Evolutionary conservation across 805 yeast genomes (phyloP).

Genomic region (Cyberlindnera misumaiensis): DNA sequence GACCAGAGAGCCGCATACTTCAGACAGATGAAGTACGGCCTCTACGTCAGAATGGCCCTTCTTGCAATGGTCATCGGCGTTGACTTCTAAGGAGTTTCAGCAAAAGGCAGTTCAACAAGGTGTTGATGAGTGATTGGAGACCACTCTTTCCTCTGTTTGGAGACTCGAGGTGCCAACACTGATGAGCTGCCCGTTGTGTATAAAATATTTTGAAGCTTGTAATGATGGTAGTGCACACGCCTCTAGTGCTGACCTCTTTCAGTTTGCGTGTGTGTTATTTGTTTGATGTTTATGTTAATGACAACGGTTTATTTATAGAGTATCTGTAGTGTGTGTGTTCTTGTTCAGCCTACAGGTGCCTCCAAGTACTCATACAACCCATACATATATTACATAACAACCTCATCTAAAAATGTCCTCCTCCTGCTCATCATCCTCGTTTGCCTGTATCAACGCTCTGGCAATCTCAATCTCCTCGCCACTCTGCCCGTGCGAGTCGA

Average conservation of each 20-base stretch:
- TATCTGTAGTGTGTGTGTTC: neutral
- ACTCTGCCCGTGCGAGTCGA: slow-evolving; percentile 31
- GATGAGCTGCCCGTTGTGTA: too few relatives aligned
- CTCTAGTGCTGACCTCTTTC: neutral
- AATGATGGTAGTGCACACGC: slow-evolving; percentile 7
- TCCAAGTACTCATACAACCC: neutral
- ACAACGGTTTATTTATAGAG: neutral
- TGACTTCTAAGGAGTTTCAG: slow-evolving; percentile 48
- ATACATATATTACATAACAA: neutral
- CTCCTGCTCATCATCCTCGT: slow-evolving; percentile 12
- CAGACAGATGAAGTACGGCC: slow-evolving; percentile 98
- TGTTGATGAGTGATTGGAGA: slow-evolving; percentile 18
- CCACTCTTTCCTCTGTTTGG: slow-evolving; percentile 8
- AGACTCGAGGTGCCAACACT: neutral
- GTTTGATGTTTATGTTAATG: neutral
- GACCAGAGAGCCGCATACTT: slow-evolving; percentile 99
- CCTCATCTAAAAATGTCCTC: slow-evolving; percentile 11
- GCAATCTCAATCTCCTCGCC: slow-evolving; percentile 62
- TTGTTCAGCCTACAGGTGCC: neutral
- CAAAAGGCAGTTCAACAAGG: too few relatives aligned
- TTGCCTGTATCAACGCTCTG: slow-evolving; percentile 57
- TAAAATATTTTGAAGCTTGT: neutral
- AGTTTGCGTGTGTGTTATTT: neutral
- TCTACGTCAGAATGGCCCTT: slow-evolving; percentile 97
- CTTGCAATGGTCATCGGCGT: slow-evolving; percentile 97